Evolutionary conservation across 805 yeast genomes (phyloP).

Genomic region (Saccharomycopsis sp.): DNA sequence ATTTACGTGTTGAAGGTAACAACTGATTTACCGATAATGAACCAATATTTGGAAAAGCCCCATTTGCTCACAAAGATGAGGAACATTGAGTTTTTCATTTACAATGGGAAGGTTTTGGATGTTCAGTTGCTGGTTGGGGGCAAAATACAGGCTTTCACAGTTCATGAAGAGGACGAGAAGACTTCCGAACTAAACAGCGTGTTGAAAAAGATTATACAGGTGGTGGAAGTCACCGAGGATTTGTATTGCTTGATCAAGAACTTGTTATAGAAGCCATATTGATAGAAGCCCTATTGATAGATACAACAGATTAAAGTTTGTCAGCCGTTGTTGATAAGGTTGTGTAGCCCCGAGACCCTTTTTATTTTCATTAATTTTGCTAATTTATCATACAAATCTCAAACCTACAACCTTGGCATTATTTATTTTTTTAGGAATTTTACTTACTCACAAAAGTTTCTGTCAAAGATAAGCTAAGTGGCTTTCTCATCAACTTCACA

Average conservation of each 20-base stretch:
- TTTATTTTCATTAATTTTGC: too few relatives aligned
- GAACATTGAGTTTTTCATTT: conserved; percentile 9
- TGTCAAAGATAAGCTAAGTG: too few relatives aligned
- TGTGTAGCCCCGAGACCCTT: too few relatives aligned
- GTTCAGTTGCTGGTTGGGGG: conserved; percentile 10
- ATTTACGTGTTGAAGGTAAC: conserved; percentile 9
- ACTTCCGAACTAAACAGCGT: conserved; percentile 1
- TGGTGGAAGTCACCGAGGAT: conserved; percentile 14
- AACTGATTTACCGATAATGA: conserved; percentile 10
- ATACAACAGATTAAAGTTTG: too few relatives aligned
- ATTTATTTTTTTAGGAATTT: too few relatives aligned
- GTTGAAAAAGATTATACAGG: conserved; percentile 5
- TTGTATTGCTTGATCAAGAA: conserved; percentile 10
- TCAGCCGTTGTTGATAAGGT: too few relatives aligned
- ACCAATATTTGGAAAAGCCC: neutral
- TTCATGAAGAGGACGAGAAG: neutral
- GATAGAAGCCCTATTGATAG: too few relatives aligned
- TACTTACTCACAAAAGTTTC: too few relatives aligned
- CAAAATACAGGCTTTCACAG: conserved; percentile 6
- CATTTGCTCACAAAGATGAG: conserved; percentile 4
- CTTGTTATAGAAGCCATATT: too few relatives aligned
- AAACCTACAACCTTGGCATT: too few relatives aligned
- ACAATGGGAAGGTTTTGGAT: conserved; percentile 11
- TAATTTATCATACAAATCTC: too few relatives aligned
- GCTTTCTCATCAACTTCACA: too few relatives aligned